Conservation (phyloP, 2,329 filamentous ascomycete genomes). For the Claviceps africana region DNA sequence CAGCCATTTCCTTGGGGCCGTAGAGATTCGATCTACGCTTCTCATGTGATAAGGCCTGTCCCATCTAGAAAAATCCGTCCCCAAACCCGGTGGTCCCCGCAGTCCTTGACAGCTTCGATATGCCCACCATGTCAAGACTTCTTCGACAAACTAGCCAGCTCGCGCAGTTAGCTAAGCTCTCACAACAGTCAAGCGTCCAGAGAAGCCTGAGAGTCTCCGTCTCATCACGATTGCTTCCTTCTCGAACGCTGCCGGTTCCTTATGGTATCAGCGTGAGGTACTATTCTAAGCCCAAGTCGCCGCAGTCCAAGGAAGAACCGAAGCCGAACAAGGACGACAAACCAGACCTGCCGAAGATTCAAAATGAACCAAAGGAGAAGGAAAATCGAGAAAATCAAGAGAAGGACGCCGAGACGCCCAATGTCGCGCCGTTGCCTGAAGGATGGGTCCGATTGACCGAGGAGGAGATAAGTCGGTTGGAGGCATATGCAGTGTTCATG, state of each 20-base stretch:
- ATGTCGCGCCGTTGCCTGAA: constrained; percentile 23
- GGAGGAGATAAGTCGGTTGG: constrained; percentile 36
- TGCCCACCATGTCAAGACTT: constrained; percentile 46
- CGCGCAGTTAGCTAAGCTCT: constrained; percentile 45
- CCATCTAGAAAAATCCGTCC: constrained; percentile 8
- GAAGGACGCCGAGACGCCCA: constrained; percentile 13
- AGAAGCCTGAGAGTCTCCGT: constrained; percentile 25
- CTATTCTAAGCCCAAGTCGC: constrained; percentile 24
- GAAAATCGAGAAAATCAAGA: constrained; percentile 5
- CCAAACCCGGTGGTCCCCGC: constrained; percentile 21
- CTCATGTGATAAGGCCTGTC: constrained; percentile 21
- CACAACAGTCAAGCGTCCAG: constrained; percentile 36
- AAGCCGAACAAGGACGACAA: constrained; percentile 13
- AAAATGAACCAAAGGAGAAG: constrained; percentile 10
- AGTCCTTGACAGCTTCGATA: constrained; percentile 16
- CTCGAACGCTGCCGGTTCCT: constrained; percentile 20
- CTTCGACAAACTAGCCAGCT: constrained; percentile 53
- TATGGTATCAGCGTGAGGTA: constrained; percentile 21
- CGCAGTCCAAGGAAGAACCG: constrained; percentile 23
- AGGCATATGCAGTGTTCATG: constrained; percentile 46
- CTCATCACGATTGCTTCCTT: constrained; percentile 19
- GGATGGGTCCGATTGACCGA: constrained; percentile 34
- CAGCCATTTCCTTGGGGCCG: constrained; percentile 3
- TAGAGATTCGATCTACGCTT: constrained; percentile 11
- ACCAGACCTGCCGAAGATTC: constrained; percentile 6